phyloP scores from a whole-genome alignment of 441 rosid species.

The Lepidium campestre region DNA sequence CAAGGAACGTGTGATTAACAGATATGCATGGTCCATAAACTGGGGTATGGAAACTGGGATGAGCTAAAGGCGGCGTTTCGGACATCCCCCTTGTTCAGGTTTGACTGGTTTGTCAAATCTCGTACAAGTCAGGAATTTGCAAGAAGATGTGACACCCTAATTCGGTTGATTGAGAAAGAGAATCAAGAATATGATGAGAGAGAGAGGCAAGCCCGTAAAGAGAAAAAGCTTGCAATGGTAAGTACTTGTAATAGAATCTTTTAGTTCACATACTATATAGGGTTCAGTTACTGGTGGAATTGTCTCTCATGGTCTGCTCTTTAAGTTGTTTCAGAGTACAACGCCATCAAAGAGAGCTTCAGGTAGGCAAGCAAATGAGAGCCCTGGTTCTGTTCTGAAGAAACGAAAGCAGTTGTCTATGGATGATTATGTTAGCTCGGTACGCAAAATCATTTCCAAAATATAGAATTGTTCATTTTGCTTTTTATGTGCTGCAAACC shows the following conservation, averaged over 20 bases:
- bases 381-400: constrained; percentile 50
- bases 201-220: constrained; percentile 97
- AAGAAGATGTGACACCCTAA: constrained; percentile 92
- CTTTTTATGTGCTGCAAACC: neutral
- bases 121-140: constrained; percentile 94
- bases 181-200: constrained; percentile 95
- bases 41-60: constrained; percentile 99
- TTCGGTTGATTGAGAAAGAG: constrained; percentile 97
- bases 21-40: constrained; percentile 99
- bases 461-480: neutral
- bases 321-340: constrained; percentile 14
- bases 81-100: constrained; percentile 75
- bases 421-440: constrained; percentile 78
- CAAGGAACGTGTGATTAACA: constrained; percentile 23
- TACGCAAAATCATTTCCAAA: constrained; percentile 18
- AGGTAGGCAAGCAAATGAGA: constrained; percentile 66
- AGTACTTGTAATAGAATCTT: neutral
- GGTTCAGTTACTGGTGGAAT: neutral
- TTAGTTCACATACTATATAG: neutral
- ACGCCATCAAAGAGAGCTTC: constrained; percentile 67
- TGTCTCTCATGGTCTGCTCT: neutral
- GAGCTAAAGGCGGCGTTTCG: constrained; percentile 91
- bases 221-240: constrained; percentile 98
- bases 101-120: constrained; percentile 98
- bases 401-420: constrained; percentile 84